Percentiles rank a stretch among this genome's conserved stretches.
Evolutionary conservation across 169 alveolate genomes (phyloP).

Genomic region (Eimeria sp.): DNA sequence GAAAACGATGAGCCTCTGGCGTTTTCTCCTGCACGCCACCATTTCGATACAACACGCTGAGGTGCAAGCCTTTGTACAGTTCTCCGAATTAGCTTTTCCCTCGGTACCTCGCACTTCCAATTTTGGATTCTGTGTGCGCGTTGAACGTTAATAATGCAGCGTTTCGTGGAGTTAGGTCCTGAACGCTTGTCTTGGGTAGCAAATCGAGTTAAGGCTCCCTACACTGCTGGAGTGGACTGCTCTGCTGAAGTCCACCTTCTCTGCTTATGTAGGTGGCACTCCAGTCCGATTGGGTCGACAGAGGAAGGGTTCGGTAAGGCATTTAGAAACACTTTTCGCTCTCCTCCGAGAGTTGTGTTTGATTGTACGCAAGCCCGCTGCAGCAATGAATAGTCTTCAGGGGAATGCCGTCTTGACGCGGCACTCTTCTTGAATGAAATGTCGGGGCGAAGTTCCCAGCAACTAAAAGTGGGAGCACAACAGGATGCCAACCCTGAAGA

Average conservation of each 20-base stretch:
- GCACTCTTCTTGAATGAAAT: background rate
- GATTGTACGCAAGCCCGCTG: background rate
- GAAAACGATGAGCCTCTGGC: background rate
- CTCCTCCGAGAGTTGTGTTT: background rate
- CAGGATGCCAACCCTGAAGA: background rate
- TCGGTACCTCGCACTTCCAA: background rate
- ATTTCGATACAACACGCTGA: background rate
- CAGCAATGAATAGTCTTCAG: background rate
- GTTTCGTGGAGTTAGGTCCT: background rate
- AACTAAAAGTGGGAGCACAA: background rate
- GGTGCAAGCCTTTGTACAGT: background rate
- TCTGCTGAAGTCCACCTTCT: constrained; percentile 58
- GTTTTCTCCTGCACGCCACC: background rate
- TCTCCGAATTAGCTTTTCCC: background rate
- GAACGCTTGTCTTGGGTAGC: background rate
- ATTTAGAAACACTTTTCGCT: background rate
- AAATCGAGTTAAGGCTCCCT: background rate
- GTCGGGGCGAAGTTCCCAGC: constrained; percentile 24
- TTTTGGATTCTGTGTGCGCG: background rate
- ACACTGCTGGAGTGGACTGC: background rate
- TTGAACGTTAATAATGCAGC: background rate
- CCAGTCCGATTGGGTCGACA: background rate
- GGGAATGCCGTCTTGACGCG: background rate
- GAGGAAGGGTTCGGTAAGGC: background rate
- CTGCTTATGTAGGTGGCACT: constrained; percentile 44